These are phyloP conservation scores for Starmerella asiatica DNA, from an alignment of 805 yeast species.

Conservation along the genomic window DNA sequence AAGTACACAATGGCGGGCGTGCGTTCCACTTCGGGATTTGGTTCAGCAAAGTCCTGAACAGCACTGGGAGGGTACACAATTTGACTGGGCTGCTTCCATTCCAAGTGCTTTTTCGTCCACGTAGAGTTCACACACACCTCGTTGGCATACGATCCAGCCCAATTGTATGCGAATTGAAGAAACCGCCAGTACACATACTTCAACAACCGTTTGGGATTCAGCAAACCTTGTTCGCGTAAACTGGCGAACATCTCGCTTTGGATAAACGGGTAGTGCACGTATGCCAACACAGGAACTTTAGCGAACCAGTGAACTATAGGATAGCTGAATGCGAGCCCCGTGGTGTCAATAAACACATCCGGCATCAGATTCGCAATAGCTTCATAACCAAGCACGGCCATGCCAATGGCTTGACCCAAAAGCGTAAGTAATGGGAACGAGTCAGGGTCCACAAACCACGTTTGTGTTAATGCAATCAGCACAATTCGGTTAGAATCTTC, in stretches of 20 bases:
- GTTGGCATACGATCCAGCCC: constrained; percentile 53
- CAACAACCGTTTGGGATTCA: constrained; percentile 31
- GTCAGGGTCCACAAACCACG: constrained; percentile 51
- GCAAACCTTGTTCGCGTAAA: constrained; percentile 10
- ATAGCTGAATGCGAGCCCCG: constrained; percentile 84
- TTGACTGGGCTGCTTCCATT: constrained; percentile 41
- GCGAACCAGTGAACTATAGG: constrained; percentile 45
- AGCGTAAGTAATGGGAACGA: constrained; percentile 73
- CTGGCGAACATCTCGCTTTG: constrained; percentile 60
- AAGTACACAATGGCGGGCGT: constrained; percentile 35
- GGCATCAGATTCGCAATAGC: constrained; percentile 59
- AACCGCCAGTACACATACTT: constrained; percentile 48
- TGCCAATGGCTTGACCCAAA: constrained; percentile 77
- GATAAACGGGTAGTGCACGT: constrained; percentile 90
- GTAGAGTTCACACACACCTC: constrained; percentile 68
- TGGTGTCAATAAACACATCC: constrained; percentile 87
- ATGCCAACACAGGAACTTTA: constrained; percentile 65
- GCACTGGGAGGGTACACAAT: constrained; percentile 86
- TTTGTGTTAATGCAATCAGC: constrained; percentile 44
- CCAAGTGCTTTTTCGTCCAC: constrained; percentile 81
- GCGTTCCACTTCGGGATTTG: constrained; percentile 17
- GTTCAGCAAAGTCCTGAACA: constrained; percentile 38
- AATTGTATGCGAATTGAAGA: constrained; percentile 49
- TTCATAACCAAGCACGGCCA: constrained; percentile 51
- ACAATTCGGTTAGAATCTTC: constrained; percentile 41